Percentiles rank a stretch among this genome's conserved stretches.
Conservation (phyloP, 352 stramenopile genomes). For the Phytophthora melonis region DNA sequence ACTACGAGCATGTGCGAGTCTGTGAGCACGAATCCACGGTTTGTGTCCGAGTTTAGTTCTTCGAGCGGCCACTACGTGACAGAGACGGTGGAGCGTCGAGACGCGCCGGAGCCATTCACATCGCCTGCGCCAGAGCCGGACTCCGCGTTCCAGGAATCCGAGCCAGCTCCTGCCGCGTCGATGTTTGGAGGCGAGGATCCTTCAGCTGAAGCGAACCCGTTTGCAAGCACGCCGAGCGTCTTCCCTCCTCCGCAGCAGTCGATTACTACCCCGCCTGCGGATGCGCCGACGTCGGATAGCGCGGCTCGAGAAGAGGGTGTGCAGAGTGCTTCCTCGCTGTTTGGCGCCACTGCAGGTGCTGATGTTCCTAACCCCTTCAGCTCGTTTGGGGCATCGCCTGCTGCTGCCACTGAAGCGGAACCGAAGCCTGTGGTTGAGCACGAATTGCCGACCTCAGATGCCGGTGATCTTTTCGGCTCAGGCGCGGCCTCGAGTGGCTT, state of each 20-base stretch:
- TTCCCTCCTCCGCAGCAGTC: constrained; percentile 41
- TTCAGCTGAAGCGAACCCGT: constrained; percentile 52
- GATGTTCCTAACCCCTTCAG: constrained; percentile 67
- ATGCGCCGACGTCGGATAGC: constrained; percentile 2
- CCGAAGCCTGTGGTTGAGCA: constrained; percentile 40
- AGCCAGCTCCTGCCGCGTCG: constrained; percentile 16
- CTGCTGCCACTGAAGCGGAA: constrained; percentile 10
- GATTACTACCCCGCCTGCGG: constrained; percentile 15
- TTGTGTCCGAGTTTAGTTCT: constrained; percentile 48
- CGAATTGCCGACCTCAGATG: constrained; percentile 64
- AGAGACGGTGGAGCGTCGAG: constrained; percentile 32
- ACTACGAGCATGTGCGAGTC: constrained; percentile 64
- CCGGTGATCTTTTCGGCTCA: constrained; percentile 67
- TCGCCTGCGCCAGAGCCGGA: constrained; percentile 39
- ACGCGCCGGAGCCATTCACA: constrained; percentile 36
- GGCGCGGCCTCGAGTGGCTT: constrained; percentile 39
- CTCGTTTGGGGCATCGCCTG: constrained; percentile 42
- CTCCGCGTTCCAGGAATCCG: constrained; percentile 27
- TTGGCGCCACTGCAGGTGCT: constrained; percentile 57
- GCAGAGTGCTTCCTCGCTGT: constrained; percentile 65
- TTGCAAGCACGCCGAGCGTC: constrained; percentile 40
- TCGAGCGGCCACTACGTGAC: constrained; percentile 49
- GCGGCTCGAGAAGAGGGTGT: constrained; percentile 33
- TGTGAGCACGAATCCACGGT: constrained; percentile 44
- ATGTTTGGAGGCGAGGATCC: constrained; percentile 38